Conservation (phyloP, 176 grass and related monocot genomes). For the Cymbopogon citratus region DNA sequence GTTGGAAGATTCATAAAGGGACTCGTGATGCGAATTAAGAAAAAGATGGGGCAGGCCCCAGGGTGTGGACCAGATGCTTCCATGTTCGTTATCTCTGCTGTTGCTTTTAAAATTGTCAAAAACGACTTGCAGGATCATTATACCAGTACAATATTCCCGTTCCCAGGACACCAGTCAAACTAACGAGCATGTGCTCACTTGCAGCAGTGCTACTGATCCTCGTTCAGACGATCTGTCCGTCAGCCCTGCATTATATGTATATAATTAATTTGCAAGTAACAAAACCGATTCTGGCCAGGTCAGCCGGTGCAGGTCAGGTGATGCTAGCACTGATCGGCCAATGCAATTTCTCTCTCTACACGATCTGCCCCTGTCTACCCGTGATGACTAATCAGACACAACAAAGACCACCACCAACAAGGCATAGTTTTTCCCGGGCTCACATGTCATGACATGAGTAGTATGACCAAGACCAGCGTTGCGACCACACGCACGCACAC, state of each 20-base stretch:
- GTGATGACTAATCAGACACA: background rate
- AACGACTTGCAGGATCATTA: background rate
- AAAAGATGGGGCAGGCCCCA: background rate
- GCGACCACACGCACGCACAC: background rate
- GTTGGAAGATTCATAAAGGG: background rate
- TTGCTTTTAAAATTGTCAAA: background rate
- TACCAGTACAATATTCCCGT: background rate
- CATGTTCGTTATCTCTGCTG: background rate
- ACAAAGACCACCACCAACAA: background rate
- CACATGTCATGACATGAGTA: slow-evolving; percentile 16
- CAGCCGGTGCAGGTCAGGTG: background rate
- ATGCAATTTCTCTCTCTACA: background rate
- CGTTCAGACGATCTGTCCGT: background rate
- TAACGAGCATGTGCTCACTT: slow-evolving; percentile 21
- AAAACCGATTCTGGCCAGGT: background rate
- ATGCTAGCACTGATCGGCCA: too few species aligned
- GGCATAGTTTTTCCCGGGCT: background rate
- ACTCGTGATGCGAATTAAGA: background rate
- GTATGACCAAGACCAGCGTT: background rate
- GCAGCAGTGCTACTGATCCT: background rate
- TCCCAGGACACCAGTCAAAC: slow-evolving; percentile 10
- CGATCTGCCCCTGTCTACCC: background rate
- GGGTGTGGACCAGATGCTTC: background rate
- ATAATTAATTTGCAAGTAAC: background rate
- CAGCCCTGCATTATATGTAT: background rate